Evolutionary conservation across 73 alveolate genomes (phyloP).

Genomic region (Paraurostyla sp.): DNA sequence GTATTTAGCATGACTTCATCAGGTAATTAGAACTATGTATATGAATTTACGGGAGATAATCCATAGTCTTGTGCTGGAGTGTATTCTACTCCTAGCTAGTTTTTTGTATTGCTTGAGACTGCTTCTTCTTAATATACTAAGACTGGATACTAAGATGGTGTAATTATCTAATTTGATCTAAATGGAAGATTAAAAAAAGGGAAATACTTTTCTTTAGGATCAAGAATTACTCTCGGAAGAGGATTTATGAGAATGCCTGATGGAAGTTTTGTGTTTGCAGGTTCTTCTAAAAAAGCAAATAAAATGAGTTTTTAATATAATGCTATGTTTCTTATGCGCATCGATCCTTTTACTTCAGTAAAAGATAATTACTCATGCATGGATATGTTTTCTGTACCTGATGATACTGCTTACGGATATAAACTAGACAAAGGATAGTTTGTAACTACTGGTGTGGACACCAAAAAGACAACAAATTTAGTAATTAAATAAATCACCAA

Average conservation of each 20-base stretch:
- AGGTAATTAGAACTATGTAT: background rate
- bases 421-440: background rate
- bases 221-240: background rate
- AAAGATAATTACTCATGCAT: background rate
- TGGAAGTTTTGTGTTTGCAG: slow-evolving; percentile 39
- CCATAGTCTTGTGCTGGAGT: slow-evolving; percentile 31
- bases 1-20: background rate
- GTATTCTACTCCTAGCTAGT: background rate
- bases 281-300: background rate
- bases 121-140: background rate
- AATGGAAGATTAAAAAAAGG: slow-evolving; percentile 40
- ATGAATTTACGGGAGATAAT: slow-evolving; percentile 42
- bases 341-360: background rate
- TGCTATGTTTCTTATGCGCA: slow-evolving; percentile 24
- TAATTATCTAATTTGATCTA: background rate
- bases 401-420: slow-evolving; percentile 29
- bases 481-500: background rate
- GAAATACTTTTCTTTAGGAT: background rate
- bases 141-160: slow-evolving; percentile 23
- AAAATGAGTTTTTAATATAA: background rate
- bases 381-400: background rate
- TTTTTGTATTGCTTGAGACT: background rate
- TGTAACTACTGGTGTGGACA: background rate
- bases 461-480: background rate
- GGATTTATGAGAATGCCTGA: background rate